phyloP scores from a whole-genome alignment of 2,329 filamentous ascomycete species.

The Aspergillus melleus region DNA sequence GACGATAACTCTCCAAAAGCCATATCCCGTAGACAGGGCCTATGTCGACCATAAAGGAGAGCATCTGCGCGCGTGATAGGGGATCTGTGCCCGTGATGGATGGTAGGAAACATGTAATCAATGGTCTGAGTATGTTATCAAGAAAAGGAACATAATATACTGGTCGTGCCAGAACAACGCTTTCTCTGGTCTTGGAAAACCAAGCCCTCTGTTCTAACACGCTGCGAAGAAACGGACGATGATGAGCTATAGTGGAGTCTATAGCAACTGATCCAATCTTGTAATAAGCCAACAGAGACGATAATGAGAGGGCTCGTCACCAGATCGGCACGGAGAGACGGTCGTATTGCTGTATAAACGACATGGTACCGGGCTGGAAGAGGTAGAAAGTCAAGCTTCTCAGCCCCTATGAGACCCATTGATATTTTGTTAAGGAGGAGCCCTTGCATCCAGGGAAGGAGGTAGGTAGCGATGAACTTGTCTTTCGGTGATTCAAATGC shows the following conservation, averaged over 20 bases:
- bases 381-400: background rate
- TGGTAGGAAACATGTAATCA: conserved; percentile 6
- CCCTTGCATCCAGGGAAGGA: background rate
- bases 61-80: conserved; percentile 1
- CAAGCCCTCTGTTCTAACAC: background rate
- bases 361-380: background rate
- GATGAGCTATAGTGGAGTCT: background rate
- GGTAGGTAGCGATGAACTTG: background rate
- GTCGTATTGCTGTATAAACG: background rate
- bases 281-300: conserved; percentile 1
- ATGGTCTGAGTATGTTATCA: background rate
- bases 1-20: conserved; percentile 8
- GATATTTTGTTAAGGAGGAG: conserved; percentile 2
- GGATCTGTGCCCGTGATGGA: conserved; percentile 4
- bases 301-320: background rate
- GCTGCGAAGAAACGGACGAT: background rate
- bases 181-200: conserved; percentile 2
- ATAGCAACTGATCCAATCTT: background rate
- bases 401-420: conserved; percentile 1
- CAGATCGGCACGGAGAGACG: background rate
- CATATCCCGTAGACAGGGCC: conserved; percentile 6
- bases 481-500: conserved; percentile 1
- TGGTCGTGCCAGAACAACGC: background rate
- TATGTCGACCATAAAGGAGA: conserved; percentile 9
- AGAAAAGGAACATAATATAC: conserved; percentile 4